Evolutionary conservation across 2,329 filamentous ascomycete species (phyloP), one percentile per base, ranked within the genome.

Genomic region (Penicillium expansum): DNA sequence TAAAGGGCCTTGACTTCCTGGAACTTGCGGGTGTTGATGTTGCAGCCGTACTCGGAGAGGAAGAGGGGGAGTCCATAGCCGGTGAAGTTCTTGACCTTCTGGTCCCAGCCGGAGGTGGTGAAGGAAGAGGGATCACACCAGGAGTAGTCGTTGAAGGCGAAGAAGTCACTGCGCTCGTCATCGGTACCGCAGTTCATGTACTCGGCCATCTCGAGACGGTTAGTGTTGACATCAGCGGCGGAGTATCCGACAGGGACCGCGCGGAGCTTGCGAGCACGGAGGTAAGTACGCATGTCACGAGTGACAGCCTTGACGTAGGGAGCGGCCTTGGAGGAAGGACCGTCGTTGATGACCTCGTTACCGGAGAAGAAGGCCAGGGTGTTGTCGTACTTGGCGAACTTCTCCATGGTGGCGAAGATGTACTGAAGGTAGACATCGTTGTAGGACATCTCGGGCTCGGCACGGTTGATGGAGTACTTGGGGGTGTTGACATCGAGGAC

Each of bases 151-250:
- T 96, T 95, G 83, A 97, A 89, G 69, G 89, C 89, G 62, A 97
- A 81, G 82, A 92, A 96, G 56, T 96, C 92, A 67, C 87, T 90
- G 66, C 92, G 88, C 78, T 88, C 86, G 62, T 92, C 88, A 48
- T 93, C 90, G 53, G 84, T 80, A 60, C 92, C 92, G 72, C 92
- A 97, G 84, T 96, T 96, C 86, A 97, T 91, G 83, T 95, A 97
- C 52, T 87, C 71, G 47, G 92, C 92, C 73, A 91, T 91, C 79
- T 96, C 85, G 78, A 89, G 85, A 67, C 92, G 90, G 81, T 95
- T 96, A 69, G 86, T 82, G 58, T 89, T 82, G 55, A 96, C 89
- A 77, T 96, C 92, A 59, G 92, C 92, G 49, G 82, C 82, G 58
- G 82, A 83, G 77, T 92, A 92, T 35, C 89, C 89, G 54, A 92